phyloP scores from a whole-genome alignment of 2,329 filamentous ascomycete genomes.

The Blastomyces emzantsi region DNA sequence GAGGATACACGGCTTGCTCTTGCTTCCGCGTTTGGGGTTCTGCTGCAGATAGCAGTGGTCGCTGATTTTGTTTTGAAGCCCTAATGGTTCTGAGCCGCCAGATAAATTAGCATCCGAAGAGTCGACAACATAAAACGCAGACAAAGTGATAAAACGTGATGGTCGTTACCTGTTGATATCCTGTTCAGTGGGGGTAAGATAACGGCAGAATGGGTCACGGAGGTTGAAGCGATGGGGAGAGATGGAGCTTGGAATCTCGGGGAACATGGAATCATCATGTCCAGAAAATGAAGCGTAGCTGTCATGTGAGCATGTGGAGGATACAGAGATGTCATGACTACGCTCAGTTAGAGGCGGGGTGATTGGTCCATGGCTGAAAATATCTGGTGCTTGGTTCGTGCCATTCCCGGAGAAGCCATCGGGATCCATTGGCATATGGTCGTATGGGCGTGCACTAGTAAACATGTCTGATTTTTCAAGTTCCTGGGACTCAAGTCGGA shows the following conservation, averaged over 20 bases:
- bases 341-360: slow-evolving; percentile 37
- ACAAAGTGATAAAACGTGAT: slow-evolving; percentile 7
- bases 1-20: slow-evolving; percentile 31
- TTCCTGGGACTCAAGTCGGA: slow-evolving; percentile 26
- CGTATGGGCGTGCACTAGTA: slow-evolving; percentile 24
- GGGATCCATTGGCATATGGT: slow-evolving; percentile 28
- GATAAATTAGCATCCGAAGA: slow-evolving; percentile 10
- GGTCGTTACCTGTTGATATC: slow-evolving; percentile 32
- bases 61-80: slow-evolving; percentile 31
- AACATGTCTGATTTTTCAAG: slow-evolving; percentile 31
- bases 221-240: slow-evolving; percentile 30
- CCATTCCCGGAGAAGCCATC: slow-evolving; percentile 28
- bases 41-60: slow-evolving; percentile 28
- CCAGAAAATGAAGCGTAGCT: slow-evolving; percentile 32
- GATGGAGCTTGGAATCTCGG: slow-evolving; percentile 30
- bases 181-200: slow-evolving; percentile 32
- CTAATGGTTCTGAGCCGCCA: slow-evolving; percentile 30
- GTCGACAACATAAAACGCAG: slow-evolving; percentile 5
- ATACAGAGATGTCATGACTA: slow-evolving; percentile 34
- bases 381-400: slow-evolving; percentile 29
- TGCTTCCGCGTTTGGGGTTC: slow-evolving; percentile 27
- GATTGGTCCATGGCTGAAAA: slow-evolving; percentile 33
- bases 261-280: slow-evolving; percentile 31
- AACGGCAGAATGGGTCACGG: slow-evolving; percentile 33
- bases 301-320: slow-evolving; percentile 33